phyloP scores from a whole-genome alignment of 1,284 basidiomycete genomes.

The Apiotrichum veenhuisii region DNA sequence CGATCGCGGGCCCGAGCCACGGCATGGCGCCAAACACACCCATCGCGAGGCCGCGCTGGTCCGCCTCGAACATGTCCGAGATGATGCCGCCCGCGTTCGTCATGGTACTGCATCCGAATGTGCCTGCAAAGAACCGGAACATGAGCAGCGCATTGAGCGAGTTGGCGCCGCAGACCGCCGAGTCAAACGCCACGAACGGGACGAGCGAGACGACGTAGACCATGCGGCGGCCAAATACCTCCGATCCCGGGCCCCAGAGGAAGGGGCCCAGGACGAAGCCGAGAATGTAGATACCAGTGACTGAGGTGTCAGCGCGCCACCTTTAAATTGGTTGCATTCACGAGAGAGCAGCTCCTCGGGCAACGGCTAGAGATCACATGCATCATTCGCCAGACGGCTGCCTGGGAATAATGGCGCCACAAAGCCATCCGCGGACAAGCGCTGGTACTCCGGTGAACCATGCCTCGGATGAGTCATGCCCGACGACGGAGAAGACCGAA shows the following conservation, averaged over 20 bases:
- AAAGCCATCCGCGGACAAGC: no score
- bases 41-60: constrained; percentile 48
- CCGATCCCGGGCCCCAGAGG: constrained; percentile 30
- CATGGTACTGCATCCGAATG: constrained; percentile 47
- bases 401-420: no score
- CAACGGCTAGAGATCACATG: no score
- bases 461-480: no score
- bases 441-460: no score
- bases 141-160: constrained; percentile 49
- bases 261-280: constrained; percentile 14
- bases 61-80: constrained; percentile 47
- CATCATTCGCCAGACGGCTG: no score
- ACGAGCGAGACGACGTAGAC: constrained; percentile 47
- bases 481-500: constrained; percentile 13
- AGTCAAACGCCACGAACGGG: constrained; percentile 48
- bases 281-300: constrained; percentile 10
- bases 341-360: no score
- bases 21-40: constrained; percentile 54
- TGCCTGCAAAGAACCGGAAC: constrained; percentile 51
- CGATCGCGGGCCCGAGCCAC: constrained; percentile 49
- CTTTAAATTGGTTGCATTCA: background rate
- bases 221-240: constrained; percentile 37
- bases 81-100: constrained; percentile 51
- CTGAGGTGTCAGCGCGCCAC: background rate
- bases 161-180: constrained; percentile 45